These are phyloP conservation scores for Sarcodon aspratus DNA, from an alignment of 768 basidiomycete genomes.

Conservation along the genomic window DNA sequence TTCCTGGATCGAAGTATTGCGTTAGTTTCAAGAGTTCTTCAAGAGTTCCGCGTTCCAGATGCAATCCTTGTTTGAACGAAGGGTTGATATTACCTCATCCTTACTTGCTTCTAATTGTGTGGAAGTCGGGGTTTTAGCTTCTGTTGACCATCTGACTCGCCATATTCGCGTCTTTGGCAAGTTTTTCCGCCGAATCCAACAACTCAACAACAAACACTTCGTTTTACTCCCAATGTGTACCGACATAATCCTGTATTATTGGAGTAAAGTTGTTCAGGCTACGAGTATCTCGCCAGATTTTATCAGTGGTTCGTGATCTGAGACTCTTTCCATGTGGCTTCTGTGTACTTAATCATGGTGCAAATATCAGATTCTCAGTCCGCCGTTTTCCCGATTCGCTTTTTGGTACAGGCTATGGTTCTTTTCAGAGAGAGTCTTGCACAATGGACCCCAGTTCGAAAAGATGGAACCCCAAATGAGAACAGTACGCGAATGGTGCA, in stretches of 20 bases:
- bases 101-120: constrained; percentile 23
- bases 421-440: constrained; percentile 75
- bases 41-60: constrained; percentile 45
- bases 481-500: constrained; percentile 33
- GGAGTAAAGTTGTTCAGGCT: constrained; percentile 71
- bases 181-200: constrained; percentile 67
- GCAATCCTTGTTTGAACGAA: constrained; percentile 41
- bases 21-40: constrained; percentile 53
- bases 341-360: neutral
- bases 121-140: constrained; percentile 26
- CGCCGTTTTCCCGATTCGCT: constrained; percentile 65
- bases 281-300: constrained; percentile 38
- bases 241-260: constrained; percentile 68
- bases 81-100: constrained; percentile 39
- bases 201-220: constrained; percentile 47
- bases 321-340: neutral
- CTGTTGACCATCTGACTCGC: constrained; percentile 48
- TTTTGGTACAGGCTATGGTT: constrained; percentile 77
- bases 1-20: constrained; percentile 1
- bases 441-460: constrained; percentile 61
- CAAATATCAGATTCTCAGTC: constrained; percentile 39
- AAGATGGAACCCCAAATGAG: constrained; percentile 46
- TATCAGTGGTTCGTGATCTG: constrained; percentile 38
- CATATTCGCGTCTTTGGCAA: constrained; percentile 70
- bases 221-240: constrained; percentile 49